Base-by-base conservation (phyloP, 2,329 filamentous ascomycete species). In the Grosmannia huntii region DNA sequence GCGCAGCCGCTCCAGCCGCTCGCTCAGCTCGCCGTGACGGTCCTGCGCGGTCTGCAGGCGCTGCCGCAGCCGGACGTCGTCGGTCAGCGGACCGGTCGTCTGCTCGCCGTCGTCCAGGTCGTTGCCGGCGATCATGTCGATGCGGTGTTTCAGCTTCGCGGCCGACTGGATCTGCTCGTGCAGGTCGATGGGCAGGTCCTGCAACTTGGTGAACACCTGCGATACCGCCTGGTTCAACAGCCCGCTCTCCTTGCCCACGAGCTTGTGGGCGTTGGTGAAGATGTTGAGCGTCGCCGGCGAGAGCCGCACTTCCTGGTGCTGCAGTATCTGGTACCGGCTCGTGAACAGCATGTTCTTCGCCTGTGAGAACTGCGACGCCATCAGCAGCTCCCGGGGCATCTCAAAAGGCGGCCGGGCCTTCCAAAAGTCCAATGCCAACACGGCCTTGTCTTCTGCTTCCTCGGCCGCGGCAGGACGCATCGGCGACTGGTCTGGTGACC, bases 131-230 rank as follows among this genome's bases (percentile, higher is more conserved):
- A 89, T 81, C 48, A 75, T 75, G 62, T 90, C 86, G 33, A 90
- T 82, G 63, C 82, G 81, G 46, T 76, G 73, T 66, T 82, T 82
- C 48, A 89, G 78, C 64, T 86, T 81, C 57, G 82, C 81, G 31
- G 82, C 84, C 63, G 84, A 83, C 61, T 72, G 73, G 27, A 90
- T 78, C 67, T 91, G 87, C 61, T 84, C 80, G 62, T 75, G 76
- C 49, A 90, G 76, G 66, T 90, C 86, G 21, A 76, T 73, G 64
- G 86, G 83, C 28, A 91, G 75, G 52, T 82, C 76, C 63, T 86
- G 80, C 61, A 86, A 89, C 57, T 84, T 79, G 28, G 84, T 76
- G 71, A 90, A 91, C 6, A 91, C 74, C 64, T 90, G 86, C 1
- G 86, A 81, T 0, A 85, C 87, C 1, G 85, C 87, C 50, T 80